phyloP scores from a whole-genome alignment of 1,284 basidiomycete genomes.

The Pseudozyma flocculosa region DNA sequence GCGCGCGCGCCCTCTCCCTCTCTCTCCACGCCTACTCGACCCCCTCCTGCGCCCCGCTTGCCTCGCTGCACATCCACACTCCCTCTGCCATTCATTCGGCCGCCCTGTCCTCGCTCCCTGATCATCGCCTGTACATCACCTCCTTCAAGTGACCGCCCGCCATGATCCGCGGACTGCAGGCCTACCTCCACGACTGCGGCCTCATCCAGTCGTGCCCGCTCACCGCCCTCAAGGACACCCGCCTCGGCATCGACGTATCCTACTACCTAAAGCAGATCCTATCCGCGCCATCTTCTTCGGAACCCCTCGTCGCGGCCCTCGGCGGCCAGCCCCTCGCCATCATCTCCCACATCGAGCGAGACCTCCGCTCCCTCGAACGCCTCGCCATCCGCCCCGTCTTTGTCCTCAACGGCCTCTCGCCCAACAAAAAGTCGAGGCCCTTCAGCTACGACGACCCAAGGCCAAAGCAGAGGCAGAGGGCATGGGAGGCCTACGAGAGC shows the following conservation, averaged over 20 bases:
- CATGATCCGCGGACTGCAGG: constrained; percentile 37
- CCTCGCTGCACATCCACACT: no score
- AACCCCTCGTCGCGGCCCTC: constrained; percentile 88
- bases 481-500: constrained; percentile 55
- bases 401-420: constrained; percentile 76
- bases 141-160: no score
- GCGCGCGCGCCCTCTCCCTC: no score
- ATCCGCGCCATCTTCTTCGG: constrained; percentile 71
- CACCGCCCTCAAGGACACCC: constrained; percentile 80
- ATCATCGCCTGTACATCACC: no score
- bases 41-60: no score
- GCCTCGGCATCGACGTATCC: constrained; percentile 93
- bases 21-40: no score
- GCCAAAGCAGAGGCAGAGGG: constrained; percentile 40
- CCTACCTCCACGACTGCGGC: constrained; percentile 72
- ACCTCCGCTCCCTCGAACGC: constrained; percentile 86
- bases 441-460: constrained; percentile 52
- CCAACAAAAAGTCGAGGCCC: constrained; percentile 41
- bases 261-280: constrained; percentile 82
- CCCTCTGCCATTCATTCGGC: no score
- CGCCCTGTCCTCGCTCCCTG: no score
- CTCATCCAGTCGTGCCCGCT: constrained; percentile 81
- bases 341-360: constrained; percentile 75
- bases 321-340: constrained; percentile 78
- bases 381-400: constrained; percentile 94